Conservation (phyloP, 208 protist species). For the Trypanosoma mega region DNA sequence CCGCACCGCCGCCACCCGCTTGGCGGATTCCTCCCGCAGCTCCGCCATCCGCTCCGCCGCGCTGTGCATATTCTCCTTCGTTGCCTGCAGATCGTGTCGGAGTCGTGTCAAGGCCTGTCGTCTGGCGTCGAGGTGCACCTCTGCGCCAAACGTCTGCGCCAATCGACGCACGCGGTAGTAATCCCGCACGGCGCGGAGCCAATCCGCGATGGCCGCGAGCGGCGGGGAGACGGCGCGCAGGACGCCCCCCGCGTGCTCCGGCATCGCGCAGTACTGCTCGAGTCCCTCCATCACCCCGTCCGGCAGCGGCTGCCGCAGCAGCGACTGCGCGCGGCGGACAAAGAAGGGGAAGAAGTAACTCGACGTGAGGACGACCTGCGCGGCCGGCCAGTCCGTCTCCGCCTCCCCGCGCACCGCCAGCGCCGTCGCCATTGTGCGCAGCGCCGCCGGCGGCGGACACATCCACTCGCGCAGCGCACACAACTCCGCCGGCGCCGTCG, state of each 20-base stretch:
- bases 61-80: conserved; percentile 39
- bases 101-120: conserved; percentile 23
- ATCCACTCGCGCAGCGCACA: conserved; percentile 57
- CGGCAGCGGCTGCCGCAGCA: conserved; percentile 47
- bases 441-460: conserved; percentile 52
- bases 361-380: conserved; percentile 68
- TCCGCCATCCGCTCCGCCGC: conserved; percentile 35
- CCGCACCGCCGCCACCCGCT: conserved; percentile 45
- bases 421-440: conserved; percentile 67
- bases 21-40: conserved; percentile 33
- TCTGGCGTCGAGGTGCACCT: conserved; percentile 22
- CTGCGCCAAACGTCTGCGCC: conserved; percentile 26
- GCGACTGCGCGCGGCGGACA: conserved; percentile 48
- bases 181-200: conserved; percentile 59
- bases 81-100: conserved; percentile 46
- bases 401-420: conserved; percentile 60
- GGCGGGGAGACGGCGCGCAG: conserved; percentile 50
- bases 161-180: conserved; percentile 59
- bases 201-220: conserved; percentile 59
- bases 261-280: conserved; percentile 50
- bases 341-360: conserved; percentile 80
- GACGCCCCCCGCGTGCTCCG: conserved; percentile 37
- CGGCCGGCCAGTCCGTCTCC: conserved; percentile 38
- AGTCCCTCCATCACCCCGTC: conserved; percentile 42
- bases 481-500: conserved; percentile 47